A percentile compares a stretch with the other conserved stretches of the same genome.
These are phyloP conservation scores for Penicillium sp. DNA, from an alignment of 2,329 filamentous ascomycete species.

Conservation along the genomic window DNA sequence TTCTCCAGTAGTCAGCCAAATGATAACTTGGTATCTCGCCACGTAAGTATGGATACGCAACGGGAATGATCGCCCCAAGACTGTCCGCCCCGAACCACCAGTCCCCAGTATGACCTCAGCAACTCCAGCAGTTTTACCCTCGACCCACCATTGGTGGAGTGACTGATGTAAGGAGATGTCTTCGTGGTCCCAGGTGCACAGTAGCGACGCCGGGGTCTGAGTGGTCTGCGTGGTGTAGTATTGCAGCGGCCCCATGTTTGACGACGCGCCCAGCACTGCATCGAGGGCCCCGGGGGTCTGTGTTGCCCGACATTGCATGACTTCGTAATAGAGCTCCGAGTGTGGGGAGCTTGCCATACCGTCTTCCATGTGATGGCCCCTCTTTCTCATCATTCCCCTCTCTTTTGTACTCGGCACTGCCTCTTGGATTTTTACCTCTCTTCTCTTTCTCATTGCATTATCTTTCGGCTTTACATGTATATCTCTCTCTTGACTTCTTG, in stretches of 20 bases:
- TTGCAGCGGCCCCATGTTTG: background rate
- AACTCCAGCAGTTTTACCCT: background rate
- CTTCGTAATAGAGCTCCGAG: background rate
- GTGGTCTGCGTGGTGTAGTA: background rate
- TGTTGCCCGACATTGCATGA: background rate
- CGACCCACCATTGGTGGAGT: background rate
- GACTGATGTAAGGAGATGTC: background rate
- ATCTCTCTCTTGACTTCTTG: background rate
- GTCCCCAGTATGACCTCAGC: background rate
- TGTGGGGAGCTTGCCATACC: constrained; percentile 3
- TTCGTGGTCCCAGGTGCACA: background rate
- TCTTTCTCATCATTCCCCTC: constrained; percentile 15
- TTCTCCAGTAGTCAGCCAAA: too few relatives aligned
- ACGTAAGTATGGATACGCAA: too few relatives aligned
- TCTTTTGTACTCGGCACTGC: constrained; percentile 6
- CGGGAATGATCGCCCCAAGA: background rate
- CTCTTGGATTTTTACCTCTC: background rate
- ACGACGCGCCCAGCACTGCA: background rate
- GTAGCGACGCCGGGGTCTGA: background rate
- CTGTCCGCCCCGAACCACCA: background rate
- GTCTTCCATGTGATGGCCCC: constrained; percentile 18
- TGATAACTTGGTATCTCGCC: too few relatives aligned
- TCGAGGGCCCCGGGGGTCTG: background rate
- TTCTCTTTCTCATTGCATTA: background rate
- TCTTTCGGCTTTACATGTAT: too few relatives aligned